These are phyloP conservation scores for Botrytis galanthina DNA, from an alignment of 2,329 filamentous ascomycete species.

Conservation along the genomic window DNA sequence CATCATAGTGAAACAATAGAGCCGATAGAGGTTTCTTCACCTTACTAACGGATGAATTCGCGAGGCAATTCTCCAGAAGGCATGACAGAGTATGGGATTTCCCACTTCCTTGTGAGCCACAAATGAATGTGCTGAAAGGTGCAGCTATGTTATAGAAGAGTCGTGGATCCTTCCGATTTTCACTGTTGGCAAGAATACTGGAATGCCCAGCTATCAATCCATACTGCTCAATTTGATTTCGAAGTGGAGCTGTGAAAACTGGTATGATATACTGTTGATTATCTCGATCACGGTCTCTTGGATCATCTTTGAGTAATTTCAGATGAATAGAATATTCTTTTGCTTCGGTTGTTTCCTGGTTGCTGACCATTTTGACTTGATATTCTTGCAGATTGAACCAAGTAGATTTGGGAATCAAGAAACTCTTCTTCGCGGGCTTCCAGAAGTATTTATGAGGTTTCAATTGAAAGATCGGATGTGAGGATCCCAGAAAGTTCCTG, in stretches of 20 bases:
- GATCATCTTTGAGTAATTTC: background rate
- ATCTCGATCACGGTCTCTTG: background rate
- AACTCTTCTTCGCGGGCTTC: background rate
- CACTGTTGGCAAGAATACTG: background rate
- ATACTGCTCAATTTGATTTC: background rate
- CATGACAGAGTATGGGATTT: conserved; percentile 60
- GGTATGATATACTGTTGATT: background rate
- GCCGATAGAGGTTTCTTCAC: conserved; percentile 50
- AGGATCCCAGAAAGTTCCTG: background rate
- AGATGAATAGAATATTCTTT: background rate
- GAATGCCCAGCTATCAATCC: conserved; percentile 6
- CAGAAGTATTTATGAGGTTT: background rate
- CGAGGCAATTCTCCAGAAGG: conserved; percentile 50
- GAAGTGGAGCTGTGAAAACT: background rate
- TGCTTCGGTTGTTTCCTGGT: background rate
- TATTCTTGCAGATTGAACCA: background rate
- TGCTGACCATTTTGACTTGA: background rate
- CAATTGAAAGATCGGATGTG: background rate
- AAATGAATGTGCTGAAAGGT: conserved; percentile 60
- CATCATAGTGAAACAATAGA: conserved; percentile 56
- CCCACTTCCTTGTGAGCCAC: conserved; percentile 60
- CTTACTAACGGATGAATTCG: conserved; percentile 41
- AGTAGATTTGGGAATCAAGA: background rate
- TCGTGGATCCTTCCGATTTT: conserved; percentile 28
- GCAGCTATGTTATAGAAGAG: conserved; percentile 53